These are phyloP conservation scores for Cubamyces sp. DNA, from an alignment of 768 basidiomycete genomes.

Conservation along the genomic window DNA sequence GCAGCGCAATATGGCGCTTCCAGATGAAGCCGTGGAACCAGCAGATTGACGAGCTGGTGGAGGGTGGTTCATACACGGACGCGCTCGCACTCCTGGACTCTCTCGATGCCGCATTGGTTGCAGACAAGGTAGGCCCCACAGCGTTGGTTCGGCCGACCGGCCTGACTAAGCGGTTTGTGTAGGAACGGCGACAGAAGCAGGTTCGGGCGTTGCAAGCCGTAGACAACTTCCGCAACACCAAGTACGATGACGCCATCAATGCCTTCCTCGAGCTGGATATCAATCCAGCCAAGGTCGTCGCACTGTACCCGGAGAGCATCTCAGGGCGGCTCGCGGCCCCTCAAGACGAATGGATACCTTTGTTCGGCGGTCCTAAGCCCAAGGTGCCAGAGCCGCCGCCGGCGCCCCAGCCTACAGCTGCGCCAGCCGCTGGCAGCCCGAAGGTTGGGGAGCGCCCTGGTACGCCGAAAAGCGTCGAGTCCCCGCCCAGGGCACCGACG, in stretches of 20 bases:
- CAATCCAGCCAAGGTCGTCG: slow-evolving; percentile 92
- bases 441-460: slow-evolving; percentile 23
- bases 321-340: slow-evolving; percentile 78
- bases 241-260: slow-evolving; percentile 82
- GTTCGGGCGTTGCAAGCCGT: slow-evolving; percentile 81
- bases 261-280: slow-evolving; percentile 86
- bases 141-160: not conserved
- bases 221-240: slow-evolving; percentile 66
- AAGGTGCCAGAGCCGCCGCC: slow-evolving; percentile 31
- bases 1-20: slow-evolving; percentile 80
- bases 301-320: slow-evolving; percentile 82
- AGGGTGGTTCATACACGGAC: slow-evolving; percentile 68
- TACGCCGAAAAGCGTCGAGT: slow-evolving; percentile 27
- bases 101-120: slow-evolving; percentile 58
- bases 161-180: not conserved
- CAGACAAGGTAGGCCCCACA: slow-evolving; percentile 58
- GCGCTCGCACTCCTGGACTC: slow-evolving; percentile 79
- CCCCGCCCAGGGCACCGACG: slow-evolving; percentile 23
- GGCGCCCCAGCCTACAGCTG: slow-evolving; percentile 7
- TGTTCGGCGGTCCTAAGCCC: slow-evolving; percentile 76
- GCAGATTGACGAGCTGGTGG: slow-evolving; percentile 84
- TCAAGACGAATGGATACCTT: slow-evolving; percentile 71
- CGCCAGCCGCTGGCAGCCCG: slow-evolving; percentile 31
- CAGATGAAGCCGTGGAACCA: slow-evolving; percentile 73
- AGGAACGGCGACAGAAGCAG: slow-evolving; percentile 59